Evolutionary conservation across 2,329 filamentous ascomycete genomes (phyloP).

Genomic region (Ilyonectria sp.): DNA sequence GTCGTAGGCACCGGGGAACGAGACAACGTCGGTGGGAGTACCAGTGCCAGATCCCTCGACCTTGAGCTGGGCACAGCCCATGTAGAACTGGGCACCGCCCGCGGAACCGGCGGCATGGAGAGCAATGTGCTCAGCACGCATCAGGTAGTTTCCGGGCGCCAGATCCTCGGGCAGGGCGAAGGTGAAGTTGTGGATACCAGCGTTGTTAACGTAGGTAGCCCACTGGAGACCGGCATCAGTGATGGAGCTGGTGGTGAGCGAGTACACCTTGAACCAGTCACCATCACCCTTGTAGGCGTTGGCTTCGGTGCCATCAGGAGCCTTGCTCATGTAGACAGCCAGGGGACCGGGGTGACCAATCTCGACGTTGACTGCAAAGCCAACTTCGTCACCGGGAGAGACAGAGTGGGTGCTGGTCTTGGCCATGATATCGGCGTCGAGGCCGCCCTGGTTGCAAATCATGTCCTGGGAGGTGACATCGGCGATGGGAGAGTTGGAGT

Average conservation of each 20-base stretch:
- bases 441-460: slow-evolving; percentile 57
- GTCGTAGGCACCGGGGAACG: slow-evolving; percentile 53
- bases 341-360: slow-evolving; percentile 56
- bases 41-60: slow-evolving; percentile 51
- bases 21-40: slow-evolving; percentile 47
- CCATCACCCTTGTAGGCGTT: slow-evolving; percentile 53
- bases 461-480: slow-evolving; percentile 57
- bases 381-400: slow-evolving; percentile 57
- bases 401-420: slow-evolving; percentile 56
- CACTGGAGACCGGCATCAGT: slow-evolving; percentile 50
- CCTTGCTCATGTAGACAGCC: slow-evolving; percentile 56
- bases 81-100: slow-evolving; percentile 57
- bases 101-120: slow-evolving; percentile 52
- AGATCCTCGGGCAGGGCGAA: slow-evolving; percentile 50
- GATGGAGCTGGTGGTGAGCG: slow-evolving; percentile 50
- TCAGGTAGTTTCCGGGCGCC: slow-evolving; percentile 52
- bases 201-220: slow-evolving; percentile 50
- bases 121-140: slow-evolving; percentile 56
- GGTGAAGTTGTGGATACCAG: slow-evolving; percentile 54
- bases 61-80: slow-evolving; percentile 53
- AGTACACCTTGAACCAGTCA: slow-evolving; percentile 57
- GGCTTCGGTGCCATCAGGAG: slow-evolving; percentile 47
- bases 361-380: slow-evolving; percentile 55
- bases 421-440: slow-evolving; percentile 54
- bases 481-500: slow-evolving; percentile 60